Conservation (phyloP, 148 eudicot species). For the Nepenthes mirabilis region DNA sequence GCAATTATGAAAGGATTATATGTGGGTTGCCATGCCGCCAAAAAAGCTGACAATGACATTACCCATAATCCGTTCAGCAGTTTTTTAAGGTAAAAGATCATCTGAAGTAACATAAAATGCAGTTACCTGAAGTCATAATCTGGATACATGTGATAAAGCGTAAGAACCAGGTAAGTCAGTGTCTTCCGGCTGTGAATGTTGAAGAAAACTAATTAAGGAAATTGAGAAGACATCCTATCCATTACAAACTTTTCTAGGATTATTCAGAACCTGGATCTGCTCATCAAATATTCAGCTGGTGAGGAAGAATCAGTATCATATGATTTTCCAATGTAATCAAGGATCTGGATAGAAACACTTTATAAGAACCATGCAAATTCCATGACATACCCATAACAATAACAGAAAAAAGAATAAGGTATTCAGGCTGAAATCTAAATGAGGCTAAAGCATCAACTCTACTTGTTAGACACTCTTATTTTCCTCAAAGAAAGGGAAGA, state of each 20-base stretch:
- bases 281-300: conserved; percentile 55
- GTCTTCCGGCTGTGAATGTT: conserved; percentile 68
- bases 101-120: conserved; percentile 8
- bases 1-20: conserved; percentile 45
- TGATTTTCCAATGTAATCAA: conserved; percentile 73
- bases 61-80: conserved; percentile 74
- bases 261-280: conserved; percentile 61
- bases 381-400: not conserved
- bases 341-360: conserved; percentile 34
- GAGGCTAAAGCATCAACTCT: not conserved
- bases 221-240: not conserved
- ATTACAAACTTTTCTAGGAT: conserved; percentile 4
- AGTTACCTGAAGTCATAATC: conserved; percentile 97
- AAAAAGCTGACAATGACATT: conserved; percentile 96
- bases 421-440: not conserved
- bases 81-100: not conserved
- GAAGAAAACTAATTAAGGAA: conserved; percentile 11
- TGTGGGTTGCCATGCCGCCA: conserved; percentile 97
- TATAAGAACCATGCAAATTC: not conserved
- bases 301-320: conserved; percentile 71
- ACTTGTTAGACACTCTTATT: too few species aligned
- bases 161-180: conserved; percentile 76
- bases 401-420: too few species aligned
- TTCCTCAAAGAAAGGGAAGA: too few species aligned
- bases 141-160: conserved; percentile 85